phyloP scores from a whole-genome alignment of 495 filamentous ascomycete species.

The Penicillium coprophilum region DNA sequence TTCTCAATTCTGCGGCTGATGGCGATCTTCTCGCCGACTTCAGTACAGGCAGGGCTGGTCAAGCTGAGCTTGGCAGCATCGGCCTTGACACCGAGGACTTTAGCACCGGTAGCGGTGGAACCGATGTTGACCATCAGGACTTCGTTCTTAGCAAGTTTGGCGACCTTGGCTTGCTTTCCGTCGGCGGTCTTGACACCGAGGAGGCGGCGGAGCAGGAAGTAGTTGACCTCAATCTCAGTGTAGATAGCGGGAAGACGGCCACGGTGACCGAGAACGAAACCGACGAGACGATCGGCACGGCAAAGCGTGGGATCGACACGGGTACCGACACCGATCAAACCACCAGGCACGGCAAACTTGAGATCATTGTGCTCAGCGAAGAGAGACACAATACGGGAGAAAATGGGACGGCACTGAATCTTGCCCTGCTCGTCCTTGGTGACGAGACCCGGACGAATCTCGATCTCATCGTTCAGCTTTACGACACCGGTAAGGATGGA shows the following conservation, averaged over 20 bases:
- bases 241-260: conserved; percentile 92
- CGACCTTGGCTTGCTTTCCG: conserved; percentile 98
- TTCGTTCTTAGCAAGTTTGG: conserved; percentile 95
- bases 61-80: conserved; percentile 90
- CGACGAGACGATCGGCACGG: conserved; percentile 96
- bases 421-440: conserved; percentile 89
- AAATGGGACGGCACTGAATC: conserved; percentile 95
- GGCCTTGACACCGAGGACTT: conserved; percentile 93
- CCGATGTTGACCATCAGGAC: conserved; percentile 99
- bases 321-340: conserved; percentile 95
- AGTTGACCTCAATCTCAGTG: conserved; percentile 97
- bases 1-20: conserved; percentile 95
- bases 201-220: conserved; percentile 90
- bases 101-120: conserved; percentile 91
- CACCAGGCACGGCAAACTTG: conserved; percentile 95
- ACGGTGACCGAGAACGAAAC: conserved; percentile 94
- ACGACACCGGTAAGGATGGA: conserved; percentile 93
- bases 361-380: conserved; percentile 98
- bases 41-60: conserved; percentile 88
- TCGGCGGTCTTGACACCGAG: conserved; percentile 97
- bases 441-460: conserved; percentile 95
- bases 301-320: conserved; percentile 95
- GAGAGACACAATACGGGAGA: conserved; percentile 87
- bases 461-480: conserved; percentile 95
- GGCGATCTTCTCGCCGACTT: conserved; percentile 96